phyloP scores from a whole-genome alignment of 495 filamentous ascomycete genomes.

The Acidomyces sp. region DNA sequence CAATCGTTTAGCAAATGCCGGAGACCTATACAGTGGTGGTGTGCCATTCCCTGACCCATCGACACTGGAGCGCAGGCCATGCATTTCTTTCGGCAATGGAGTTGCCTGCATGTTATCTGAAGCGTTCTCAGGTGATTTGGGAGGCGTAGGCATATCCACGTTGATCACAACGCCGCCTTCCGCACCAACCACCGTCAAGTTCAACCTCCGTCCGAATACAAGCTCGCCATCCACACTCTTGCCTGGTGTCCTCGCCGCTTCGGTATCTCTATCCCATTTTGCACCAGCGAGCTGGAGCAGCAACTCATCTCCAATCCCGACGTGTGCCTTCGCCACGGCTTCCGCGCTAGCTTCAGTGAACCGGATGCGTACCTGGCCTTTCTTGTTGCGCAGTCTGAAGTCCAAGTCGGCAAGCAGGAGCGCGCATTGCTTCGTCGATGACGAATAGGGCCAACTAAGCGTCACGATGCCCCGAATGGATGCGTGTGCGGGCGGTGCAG shows the following conservation, averaged over 20 bases:
- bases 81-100: background rate
- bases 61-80: conserved; percentile 1
- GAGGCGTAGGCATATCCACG: conserved; percentile 7
- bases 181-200: conserved; percentile 41
- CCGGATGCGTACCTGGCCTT: conserved; percentile 71
- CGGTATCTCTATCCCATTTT: conserved; percentile 38
- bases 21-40: conserved; percentile 37
- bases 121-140: background rate
- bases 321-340: conserved; percentile 46
- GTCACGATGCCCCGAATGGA: conserved; percentile 58
- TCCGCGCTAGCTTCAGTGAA: conserved; percentile 63
- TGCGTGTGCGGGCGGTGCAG: conserved; percentile 21
- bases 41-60: background rate
- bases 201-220: conserved; percentile 42
- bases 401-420: conserved; percentile 77
- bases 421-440: conserved; percentile 53
- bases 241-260: conserved; percentile 44
- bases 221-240: conserved; percentile 65
- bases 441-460: conserved; percentile 85
- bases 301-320: conserved; percentile 69
- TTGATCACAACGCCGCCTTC: conserved; percentile 4
- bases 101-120: conserved; percentile 5
- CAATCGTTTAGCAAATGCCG: conserved; percentile 58
- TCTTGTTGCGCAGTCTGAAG: conserved; percentile 62
- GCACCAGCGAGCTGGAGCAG: conserved; percentile 53